Base-by-base conservation (phyloP, 495 filamentous ascomycete genomes). In the Penicillium roqueforti region DNA sequence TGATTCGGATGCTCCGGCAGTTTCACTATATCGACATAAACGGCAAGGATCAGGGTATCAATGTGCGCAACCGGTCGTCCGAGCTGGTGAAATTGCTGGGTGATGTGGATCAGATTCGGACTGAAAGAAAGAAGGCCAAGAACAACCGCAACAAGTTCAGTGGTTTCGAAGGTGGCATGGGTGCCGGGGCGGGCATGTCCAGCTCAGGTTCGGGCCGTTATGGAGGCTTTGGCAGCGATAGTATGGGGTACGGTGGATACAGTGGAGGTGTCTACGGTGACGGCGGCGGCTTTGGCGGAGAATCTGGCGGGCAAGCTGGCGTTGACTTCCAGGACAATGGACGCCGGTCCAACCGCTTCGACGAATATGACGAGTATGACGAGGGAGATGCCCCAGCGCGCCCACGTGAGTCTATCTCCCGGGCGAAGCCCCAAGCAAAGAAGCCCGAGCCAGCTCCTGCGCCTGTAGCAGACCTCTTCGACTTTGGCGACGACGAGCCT, bases 21-120 rank as follows among this genome's bases (percentile, higher is more conserved):
- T 99, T 99, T 72, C 95, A 99, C 70, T 97, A 73, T 69, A 97
- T 99, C 68, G 93, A 97, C 60, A 78, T 78, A 66, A 97, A 97
- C 67, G 95, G 93, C 55, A 97, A 97, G 75, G 93, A 99, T 66
- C 95, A 97, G 71, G 93, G 93, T 57, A 83, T 97, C 65, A 99
- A 99, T 64, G 93, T 99, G 53, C 88, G 93, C 53, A 97, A 97
- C 68, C 84, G 95, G 40, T 89, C 92, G 28, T 96, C 96, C 71
- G 95, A 97, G 70, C 78, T 99, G 45, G 89, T 89, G 14, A 95
- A 99, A 56, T 79, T 99, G 31, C 81, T 99, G 28, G 80, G 87
- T 52, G 95, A 99, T 66, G 95, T 99, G 39, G 93, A 99, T 19
- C 79, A 86, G 23, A 97, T 99, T 61, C 87, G 93, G 45, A 54